These are phyloP conservation scores for Ananas comosus DNA, from an alignment of 176 grass and related monocot species.

Conservation along the genomic window DNA sequence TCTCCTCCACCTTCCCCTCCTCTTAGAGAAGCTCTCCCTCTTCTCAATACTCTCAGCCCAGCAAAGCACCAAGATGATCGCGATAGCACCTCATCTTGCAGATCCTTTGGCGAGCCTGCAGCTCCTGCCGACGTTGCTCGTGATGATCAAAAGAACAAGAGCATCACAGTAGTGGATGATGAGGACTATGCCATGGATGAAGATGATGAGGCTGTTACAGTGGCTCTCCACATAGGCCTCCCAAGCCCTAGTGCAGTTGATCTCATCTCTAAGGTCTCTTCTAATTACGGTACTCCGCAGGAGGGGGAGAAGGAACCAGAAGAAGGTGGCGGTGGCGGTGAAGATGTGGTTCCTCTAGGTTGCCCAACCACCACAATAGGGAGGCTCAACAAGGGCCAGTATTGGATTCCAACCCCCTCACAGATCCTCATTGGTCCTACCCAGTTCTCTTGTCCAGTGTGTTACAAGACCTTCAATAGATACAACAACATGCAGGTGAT, in stretches of 20 bases:
- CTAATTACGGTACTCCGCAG: constrained; percentile 13
- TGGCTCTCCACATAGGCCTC: constrained; percentile 75
- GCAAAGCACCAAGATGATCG: constrained; percentile 7
- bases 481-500: constrained; percentile 99
- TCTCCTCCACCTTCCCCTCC: constrained; percentile 54
- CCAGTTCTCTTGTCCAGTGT: constrained; percentile 99
- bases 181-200: constrained; percentile 41
- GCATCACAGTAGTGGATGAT: constrained; percentile 27
- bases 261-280: constrained; percentile 47
- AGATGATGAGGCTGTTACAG: constrained; percentile 53
- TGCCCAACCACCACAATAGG: constrained; percentile 76
- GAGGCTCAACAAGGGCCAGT: constrained; percentile 95
- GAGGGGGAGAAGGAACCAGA: constrained; percentile 31
- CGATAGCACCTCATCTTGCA: constrained; percentile 8
- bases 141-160: constrained; percentile 12
- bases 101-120: constrained; percentile 9
- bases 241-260: constrained; percentile 44
- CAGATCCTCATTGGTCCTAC: constrained; percentile 97
- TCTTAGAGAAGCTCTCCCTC: constrained; percentile 70
- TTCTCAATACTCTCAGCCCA: constrained; percentile 57
- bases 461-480: constrained; percentile 95
- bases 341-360: constrained; percentile 53
- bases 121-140: constrained; percentile 30
- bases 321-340: constrained; percentile 32
- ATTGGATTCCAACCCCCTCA: constrained; percentile 96